Evolutionary conservation across 495 filamentous ascomycete species (phyloP), one percentile per base, ranked within the genome.

Genomic region (Endocarpon pusillum): DNA sequence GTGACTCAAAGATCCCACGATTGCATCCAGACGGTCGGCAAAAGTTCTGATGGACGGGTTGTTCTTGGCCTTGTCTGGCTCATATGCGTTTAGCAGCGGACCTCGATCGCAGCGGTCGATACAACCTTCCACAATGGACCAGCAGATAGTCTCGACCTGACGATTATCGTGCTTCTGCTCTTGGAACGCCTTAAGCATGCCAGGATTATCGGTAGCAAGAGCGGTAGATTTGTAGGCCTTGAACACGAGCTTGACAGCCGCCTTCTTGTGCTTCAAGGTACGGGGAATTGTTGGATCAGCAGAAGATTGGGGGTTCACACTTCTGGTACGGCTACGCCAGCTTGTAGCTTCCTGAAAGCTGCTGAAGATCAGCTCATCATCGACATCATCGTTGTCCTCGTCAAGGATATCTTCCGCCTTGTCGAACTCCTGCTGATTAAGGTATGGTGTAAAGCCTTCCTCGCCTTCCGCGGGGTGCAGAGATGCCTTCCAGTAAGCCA

Each of bases 161-260:
- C 10, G 22, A 21, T 42, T 17, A 18, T 36, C 12, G 15, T 41
- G 32, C 21, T 37, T 44, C 10, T 43, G 15, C 1, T 44, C 44
- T 4, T 28, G 17, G 38, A 55, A 57, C 14, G 45, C 47, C 6
- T 38, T 45, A 1, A 48, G 43, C 54, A 59, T 57, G 10, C 40
- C 45, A 6, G 31, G 29, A 32, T 56, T 57, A 27, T 60, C 54
- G 34, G 52, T 30, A 0, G 51, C 51, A 21, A 38, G 14, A 5
- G 37, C 20, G 11, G 36, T 42, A 17, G 39, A 38, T 5, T 35
- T 31, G 35, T 51, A 41, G 0, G 42, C 39, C 12, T 43, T 32
- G 17, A 20, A 38, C 40, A 59, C 42, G 5, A 38, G 46, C 9
- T 42, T 45, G 3, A 52, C 41, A 17, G 49, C 42, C 1, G 45